Percentiles rank a stretch among this genome's conserved stretches.
Evolutionary conservation across 768 basidiomycete genomes (phyloP).

Genomic region (Panus rudis): DNA sequence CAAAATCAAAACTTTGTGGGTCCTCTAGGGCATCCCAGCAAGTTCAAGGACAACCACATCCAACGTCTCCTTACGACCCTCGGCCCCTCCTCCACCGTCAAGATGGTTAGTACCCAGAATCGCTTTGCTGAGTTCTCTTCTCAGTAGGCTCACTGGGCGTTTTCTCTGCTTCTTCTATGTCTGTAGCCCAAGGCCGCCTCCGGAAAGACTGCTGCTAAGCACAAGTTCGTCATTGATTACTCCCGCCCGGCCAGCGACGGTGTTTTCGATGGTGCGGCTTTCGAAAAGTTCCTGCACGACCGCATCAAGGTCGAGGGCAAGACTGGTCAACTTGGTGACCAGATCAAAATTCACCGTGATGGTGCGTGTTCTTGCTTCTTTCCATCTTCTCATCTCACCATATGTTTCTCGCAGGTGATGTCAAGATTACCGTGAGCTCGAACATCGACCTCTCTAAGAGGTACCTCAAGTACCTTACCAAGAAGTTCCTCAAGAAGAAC

Average conservation of each 20-base stretch:
- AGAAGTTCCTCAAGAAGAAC: slow-evolving; percentile 99
- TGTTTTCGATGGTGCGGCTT: slow-evolving; percentile 56
- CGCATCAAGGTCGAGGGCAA: slow-evolving; percentile 92
- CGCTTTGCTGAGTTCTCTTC: slow-evolving; percentile 88
- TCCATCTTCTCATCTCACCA: too few species aligned
- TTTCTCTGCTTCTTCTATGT: slow-evolving; percentile 21
- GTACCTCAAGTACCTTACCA: slow-evolving; percentile 97
- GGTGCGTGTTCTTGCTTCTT: slow-evolving; percentile 37
- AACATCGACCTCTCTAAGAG: slow-evolving; percentile 91
- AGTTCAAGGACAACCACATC: slow-evolving; percentile 20
- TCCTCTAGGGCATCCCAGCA: slow-evolving; percentile 14
- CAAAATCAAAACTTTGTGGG: slow-evolving; percentile 3
- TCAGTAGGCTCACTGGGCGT: slow-evolving; percentile 77
- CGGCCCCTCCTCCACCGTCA: slow-evolving; percentile 25
- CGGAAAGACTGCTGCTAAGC: slow-evolving; percentile 50
- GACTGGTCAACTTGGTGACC: slow-evolving; percentile 87
- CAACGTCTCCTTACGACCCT: not conserved
- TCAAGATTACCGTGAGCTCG: slow-evolving; percentile 79
- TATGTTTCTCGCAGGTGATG: slow-evolving; percentile 43
- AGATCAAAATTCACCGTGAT: slow-evolving; percentile 79
- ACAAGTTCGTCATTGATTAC: slow-evolving; percentile 83
- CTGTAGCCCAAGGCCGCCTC: slow-evolving; percentile 53
- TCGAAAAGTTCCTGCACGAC: slow-evolving; percentile 89
- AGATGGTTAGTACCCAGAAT: slow-evolving; percentile 70
- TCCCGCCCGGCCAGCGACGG: slow-evolving; percentile 68